Conservation (phyloP, 768 basidiomycete species). For the Termitomyces sp. region DNA sequence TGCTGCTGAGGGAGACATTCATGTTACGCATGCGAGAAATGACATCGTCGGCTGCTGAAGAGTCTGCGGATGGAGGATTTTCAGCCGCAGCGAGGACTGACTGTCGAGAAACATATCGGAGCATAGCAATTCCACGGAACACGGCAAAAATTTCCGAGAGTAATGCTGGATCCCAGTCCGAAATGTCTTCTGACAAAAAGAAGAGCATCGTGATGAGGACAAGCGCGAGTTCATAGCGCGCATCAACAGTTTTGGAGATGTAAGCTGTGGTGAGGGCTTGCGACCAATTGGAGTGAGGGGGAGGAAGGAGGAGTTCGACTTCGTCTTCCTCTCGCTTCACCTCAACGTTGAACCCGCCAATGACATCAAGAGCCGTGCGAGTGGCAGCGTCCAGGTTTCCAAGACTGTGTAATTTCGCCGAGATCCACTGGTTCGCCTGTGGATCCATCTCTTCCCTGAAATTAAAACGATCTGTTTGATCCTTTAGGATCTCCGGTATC, state of each 20-base stretch:
- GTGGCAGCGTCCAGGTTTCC: constrained; percentile 55
- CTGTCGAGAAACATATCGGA: constrained; percentile 59
- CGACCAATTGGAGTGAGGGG: constrained; percentile 59
- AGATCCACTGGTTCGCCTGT: constrained; percentile 58
- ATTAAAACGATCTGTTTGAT: constrained; percentile 53
- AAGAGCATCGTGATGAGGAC: constrained; percentile 66
- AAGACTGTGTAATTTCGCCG: constrained; percentile 56
- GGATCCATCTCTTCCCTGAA: constrained; percentile 61
- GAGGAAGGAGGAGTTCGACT: constrained; percentile 51
- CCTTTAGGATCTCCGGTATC: constrained; percentile 70
- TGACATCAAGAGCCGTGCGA: constrained; percentile 61
- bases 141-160: constrained; percentile 77
- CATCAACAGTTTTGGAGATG: constrained; percentile 58
- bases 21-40: constrained; percentile 68
- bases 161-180: constrained; percentile 61
- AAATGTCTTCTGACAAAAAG: constrained; percentile 66
- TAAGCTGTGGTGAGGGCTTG: constrained; percentile 64
- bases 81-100: constrained; percentile 40
- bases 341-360: constrained; percentile 67
- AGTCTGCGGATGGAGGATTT: constrained; percentile 16
- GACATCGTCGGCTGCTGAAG: constrained; percentile 53
- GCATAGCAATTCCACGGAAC: constrained; percentile 74
- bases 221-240: constrained; percentile 74
- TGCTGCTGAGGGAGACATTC: constrained; percentile 59
- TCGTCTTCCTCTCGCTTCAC: constrained; percentile 81